A percentile compares a stretch with the other conserved stretches of the same genome.
Conservation (phyloP, 2,329 filamentous ascomycete genomes). For the Ophiostoma australiae region DNA sequence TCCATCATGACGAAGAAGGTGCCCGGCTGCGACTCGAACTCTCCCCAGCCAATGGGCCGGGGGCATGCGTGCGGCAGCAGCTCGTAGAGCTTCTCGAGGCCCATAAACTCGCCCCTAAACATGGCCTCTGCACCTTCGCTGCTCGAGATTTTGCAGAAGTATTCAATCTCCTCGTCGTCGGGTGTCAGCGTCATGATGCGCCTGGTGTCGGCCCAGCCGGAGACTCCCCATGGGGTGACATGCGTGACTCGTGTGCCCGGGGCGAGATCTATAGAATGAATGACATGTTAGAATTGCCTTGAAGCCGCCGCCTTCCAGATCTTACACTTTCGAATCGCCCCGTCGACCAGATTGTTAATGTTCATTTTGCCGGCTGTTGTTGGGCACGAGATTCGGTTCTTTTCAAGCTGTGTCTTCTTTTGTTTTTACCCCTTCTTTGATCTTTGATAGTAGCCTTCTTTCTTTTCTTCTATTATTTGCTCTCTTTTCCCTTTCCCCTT, state of each 20-base stretch:
- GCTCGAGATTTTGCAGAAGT: not conserved
- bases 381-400: too few species aligned
- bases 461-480: too few species aligned
- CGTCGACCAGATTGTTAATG: too few species aligned
- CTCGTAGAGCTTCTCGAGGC: not conserved
- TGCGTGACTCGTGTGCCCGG: not conserved
- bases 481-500: too few species aligned
- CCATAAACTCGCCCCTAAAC: not conserved
- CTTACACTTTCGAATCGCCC: not conserved
- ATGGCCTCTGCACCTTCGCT: not conserved
- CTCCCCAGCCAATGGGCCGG: not conserved
- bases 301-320: not conserved
- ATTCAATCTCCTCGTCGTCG: not conserved
- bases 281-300: not conserved
- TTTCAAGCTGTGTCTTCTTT: too few species aligned
- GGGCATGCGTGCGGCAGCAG: not conserved
- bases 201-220: not conserved
- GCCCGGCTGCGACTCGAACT: not conserved
- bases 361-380: too few species aligned
- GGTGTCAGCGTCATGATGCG: not conserved
- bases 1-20: not conserved
- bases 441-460: too few species aligned
- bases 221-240: not conserved
- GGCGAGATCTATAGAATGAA: not conserved
- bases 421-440: too few species aligned